A percentile compares a stretch with the other conserved stretches of the same genome.
Conservation (phyloP, 2,329 filamentous ascomycete species). For the Diaporthe australafricana region DNA sequence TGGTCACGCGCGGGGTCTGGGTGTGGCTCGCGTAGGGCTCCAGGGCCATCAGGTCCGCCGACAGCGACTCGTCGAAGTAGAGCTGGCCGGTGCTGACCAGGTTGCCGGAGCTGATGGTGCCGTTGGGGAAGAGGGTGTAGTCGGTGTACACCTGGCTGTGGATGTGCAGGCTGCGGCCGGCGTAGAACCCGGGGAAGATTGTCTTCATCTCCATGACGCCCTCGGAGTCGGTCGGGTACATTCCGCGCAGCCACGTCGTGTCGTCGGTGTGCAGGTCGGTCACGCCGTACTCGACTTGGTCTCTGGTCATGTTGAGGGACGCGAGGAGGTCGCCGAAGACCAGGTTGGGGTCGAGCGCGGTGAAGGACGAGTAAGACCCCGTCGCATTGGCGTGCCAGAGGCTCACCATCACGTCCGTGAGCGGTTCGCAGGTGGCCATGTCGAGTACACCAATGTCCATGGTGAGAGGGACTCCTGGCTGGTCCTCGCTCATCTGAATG, state of each 20-base stretch:
- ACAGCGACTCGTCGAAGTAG: conserved; percentile 46
- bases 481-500: conserved; percentile 23
- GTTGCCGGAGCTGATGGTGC: conserved; percentile 39
- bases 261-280: conserved; percentile 45
- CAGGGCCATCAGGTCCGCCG: conserved; percentile 47
- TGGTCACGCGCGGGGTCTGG: conserved; percentile 50
- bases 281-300: conserved; percentile 33
- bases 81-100: conserved; percentile 48
- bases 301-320: conserved; percentile 43
- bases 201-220: conserved; percentile 45
- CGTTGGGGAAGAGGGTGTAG: conserved; percentile 39
- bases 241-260: conserved; percentile 45
- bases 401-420: conserved; percentile 26
- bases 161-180: conserved; percentile 42
- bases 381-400: conserved; percentile 38
- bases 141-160: conserved; percentile 42
- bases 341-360: conserved; percentile 46
- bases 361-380: conserved; percentile 45
- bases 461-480: conserved; percentile 26
- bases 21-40: conserved; percentile 49
- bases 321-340: conserved; percentile 44
- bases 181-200: conserved; percentile 43
- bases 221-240: conserved; percentile 45
- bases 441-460: conserved; percentile 31
- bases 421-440: conserved; percentile 33